These are phyloP conservation scores for Kitagawia praeruptora DNA, from an alignment of 129 eudicot genomes.

Conservation along the genomic window DNA sequence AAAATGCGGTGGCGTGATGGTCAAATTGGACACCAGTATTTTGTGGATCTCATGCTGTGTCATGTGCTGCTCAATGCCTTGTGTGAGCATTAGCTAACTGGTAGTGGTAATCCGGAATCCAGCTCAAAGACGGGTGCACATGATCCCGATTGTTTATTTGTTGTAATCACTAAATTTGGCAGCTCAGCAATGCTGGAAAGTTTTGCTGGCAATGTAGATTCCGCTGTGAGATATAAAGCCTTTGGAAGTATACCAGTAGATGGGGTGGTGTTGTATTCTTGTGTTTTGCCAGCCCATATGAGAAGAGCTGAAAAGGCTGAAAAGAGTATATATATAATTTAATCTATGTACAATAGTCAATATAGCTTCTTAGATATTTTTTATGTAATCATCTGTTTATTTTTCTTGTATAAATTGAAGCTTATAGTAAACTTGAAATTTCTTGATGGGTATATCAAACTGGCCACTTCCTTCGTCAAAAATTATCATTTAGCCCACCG, in stretches of 20 bases:
- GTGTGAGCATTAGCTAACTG: constrained; percentile 32
- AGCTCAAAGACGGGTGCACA: neutral
- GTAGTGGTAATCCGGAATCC: neutral
- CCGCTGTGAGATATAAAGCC: neutral
- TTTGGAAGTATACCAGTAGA: neutral
- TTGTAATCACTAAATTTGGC: neutral
- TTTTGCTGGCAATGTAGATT: neutral
- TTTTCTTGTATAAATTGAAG: neutral
- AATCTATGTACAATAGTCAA: neutral
- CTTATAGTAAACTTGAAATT: neutral
- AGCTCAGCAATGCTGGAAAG: neutral
- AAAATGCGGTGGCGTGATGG: constrained; percentile 88
- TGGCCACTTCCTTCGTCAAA: too few relatives aligned
- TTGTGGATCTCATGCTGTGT: constrained; percentile 86
- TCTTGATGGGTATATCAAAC: neutral
- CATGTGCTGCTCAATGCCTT: constrained; percentile 71
- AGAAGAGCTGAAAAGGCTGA: neutral
- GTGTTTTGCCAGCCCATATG: neutral
- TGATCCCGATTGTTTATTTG: neutral
- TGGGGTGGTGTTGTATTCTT: neutral
- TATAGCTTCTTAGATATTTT: neutral
- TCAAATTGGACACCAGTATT: constrained; percentile 86
- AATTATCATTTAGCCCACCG: too few relatives aligned
- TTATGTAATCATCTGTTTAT: neutral
- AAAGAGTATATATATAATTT: neutral